Base-by-base conservation (phyloP, 768 basidiomycete genomes). In the Amanita thiersii region DNA sequence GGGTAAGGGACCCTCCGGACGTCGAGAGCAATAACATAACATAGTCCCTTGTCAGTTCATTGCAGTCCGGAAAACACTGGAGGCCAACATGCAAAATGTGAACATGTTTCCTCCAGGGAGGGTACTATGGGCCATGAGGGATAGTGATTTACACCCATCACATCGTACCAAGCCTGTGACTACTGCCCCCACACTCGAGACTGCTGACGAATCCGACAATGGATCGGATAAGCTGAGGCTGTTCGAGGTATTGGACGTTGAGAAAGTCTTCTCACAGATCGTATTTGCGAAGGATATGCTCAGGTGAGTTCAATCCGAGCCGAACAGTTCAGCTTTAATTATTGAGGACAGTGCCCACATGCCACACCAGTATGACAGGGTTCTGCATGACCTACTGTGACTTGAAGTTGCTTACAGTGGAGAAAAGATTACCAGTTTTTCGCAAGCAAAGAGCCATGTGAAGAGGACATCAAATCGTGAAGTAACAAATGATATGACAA, bases 271-370 rank as follows among this genome's bases (percentile, higher is more conserved):
- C 55, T 72, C 70, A 11, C 86, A 90, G 59, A 76, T 90, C 43
- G 74, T 88, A 4, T 90, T 90, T 60, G 77, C 86, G 24, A 70
- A 70, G 56, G 81, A 86, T 55, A 90, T 91, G 88, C 64, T 91
- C 46, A 80, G 77, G 84, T 81, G 48, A 25, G 73, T 62, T 7
- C 10, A 18, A 14, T 47, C 30, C 25, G 23, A 44, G 5, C 49
- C 53, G 29, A 45, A 28, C 11, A 36, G 4, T 26, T 37, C 5
- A 37, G 36, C 2, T 36, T 21, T 31, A 30, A 17, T 10, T 24
- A 31, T 45, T 19, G 48, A 82, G 80, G 52, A n/a, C n/a, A n/a
- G n/a, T n/a, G 76, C 85, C 7, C 86, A 88, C 56, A 62, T 87
- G 62, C 85, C 87, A 15, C 79, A 90, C 53, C 79, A 81, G 49